These are phyloP conservation scores for Speleostelium caveatum DNA, from an alignment of 78 protist genomes.

Conservation along the genomic window DNA sequence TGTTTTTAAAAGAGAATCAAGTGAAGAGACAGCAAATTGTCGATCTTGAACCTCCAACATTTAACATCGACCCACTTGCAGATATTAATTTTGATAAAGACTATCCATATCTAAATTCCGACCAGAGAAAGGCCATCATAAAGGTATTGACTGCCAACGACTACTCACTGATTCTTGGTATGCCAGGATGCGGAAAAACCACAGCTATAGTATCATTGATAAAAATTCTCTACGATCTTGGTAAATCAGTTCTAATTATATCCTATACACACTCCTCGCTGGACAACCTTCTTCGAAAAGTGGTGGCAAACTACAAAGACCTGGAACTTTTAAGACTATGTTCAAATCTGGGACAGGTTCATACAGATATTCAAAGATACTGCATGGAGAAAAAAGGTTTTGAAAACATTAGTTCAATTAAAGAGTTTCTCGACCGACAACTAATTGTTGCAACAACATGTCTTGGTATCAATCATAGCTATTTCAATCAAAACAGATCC, in stretches of 20 bases:
- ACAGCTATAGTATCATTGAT: constrained; percentile 72
- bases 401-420: background rate
- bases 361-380: background rate
- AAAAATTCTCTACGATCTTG: background rate
- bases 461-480: constrained; percentile 35
- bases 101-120: constrained; percentile 21
- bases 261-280: constrained; percentile 90
- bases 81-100: background rate
- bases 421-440: constrained; percentile 25
- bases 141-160: constrained; percentile 64
- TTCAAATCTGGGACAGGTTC: constrained; percentile 23
- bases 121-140: constrained; percentile 28
- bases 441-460: constrained; percentile 83
- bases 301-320: constrained; percentile 4
- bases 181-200: constrained; percentile 95
- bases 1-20: constrained; percentile 13
- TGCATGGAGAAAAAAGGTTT: constrained; percentile 15
- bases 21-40: constrained; percentile 13
- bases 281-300: constrained; percentile 83
- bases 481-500: background rate
- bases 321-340: constrained; percentile 17
- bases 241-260: constrained; percentile 76
- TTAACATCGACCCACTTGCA: background rate
- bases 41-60: constrained; percentile 17
- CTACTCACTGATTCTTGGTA: constrained; percentile 87